These are phyloP conservation scores for Cenococcum geophilum DNA, from an alignment of 495 filamentous ascomycete genomes.

Conservation along the genomic window DNA sequence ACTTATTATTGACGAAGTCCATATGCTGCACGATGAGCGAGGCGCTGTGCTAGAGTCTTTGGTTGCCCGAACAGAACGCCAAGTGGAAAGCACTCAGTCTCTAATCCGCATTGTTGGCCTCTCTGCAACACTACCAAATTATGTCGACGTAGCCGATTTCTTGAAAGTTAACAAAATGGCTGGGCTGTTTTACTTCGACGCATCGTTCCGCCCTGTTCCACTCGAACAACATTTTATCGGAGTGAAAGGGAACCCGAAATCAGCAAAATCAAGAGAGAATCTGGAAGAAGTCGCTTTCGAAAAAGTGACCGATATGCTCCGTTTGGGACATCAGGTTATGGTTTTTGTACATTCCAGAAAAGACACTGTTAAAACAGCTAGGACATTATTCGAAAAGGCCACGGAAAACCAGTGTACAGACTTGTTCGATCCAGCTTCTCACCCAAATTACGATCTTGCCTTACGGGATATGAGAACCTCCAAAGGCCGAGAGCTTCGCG, in stretches of 20 bases:
- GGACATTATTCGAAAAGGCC: slow-evolving; percentile 79
- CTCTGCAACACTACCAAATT: slow-evolving; percentile 93
- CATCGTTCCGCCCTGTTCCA: slow-evolving; percentile 90
- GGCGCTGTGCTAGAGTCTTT: slow-evolving; percentile 93
- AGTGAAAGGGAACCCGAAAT: slow-evolving; percentile 82
- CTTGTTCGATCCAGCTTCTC: slow-evolving; percentile 71
- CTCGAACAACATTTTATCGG: slow-evolving; percentile 97
- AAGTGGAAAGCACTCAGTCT: slow-evolving; percentile 96
- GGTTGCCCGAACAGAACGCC: slow-evolving; percentile 87
- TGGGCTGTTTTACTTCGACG: slow-evolving; percentile 95
- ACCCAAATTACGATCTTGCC: slow-evolving; percentile 64
- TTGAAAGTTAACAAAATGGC: slow-evolving; percentile 90
- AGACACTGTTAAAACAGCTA: slow-evolving; percentile 84
- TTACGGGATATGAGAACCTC: slow-evolving; percentile 75
- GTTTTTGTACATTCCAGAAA: slow-evolving; percentile 97
- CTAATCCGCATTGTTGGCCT: slow-evolving; percentile 93
- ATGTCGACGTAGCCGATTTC: slow-evolving; percentile 92
- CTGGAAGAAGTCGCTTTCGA: slow-evolving; percentile 80
- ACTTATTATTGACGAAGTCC: slow-evolving; percentile 97
- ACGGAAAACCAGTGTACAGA: slow-evolving; percentile 67
- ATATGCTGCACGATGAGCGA: slow-evolving; percentile 98
- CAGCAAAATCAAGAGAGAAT: slow-evolving; percentile 75
- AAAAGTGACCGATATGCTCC: slow-evolving; percentile 91
- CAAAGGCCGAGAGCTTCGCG: slow-evolving; percentile 76
- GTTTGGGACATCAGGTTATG: slow-evolving; percentile 89